Percentiles rank a stretch among this genome's conserved stretches.
phyloP scores from a whole-genome alignment of 441 rosid genomes.

The Omphalea diandra region DNA sequence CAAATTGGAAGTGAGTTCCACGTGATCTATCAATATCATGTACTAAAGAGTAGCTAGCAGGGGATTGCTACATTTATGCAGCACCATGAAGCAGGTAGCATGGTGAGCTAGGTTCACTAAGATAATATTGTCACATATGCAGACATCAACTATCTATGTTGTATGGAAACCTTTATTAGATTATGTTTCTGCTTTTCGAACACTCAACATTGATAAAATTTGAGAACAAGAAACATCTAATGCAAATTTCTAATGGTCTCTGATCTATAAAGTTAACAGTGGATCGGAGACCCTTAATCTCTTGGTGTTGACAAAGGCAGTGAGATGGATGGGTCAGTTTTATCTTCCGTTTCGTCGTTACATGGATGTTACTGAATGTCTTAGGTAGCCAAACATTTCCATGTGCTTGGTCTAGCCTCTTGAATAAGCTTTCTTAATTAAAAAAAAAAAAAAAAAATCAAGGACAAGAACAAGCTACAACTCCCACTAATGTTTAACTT shows the following conservation, averaged over 20 bases:
- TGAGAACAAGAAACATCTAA: no score
- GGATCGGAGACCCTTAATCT: not conserved
- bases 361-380: not conserved
- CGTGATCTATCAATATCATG: not conserved
- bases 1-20: slow-evolving; percentile 12
- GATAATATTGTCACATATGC: no score
- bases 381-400: not conserved
- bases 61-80: no score
- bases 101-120: no score
- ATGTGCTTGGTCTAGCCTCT: slow-evolving; percentile 21
- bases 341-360: not conserved
- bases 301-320: not conserved
- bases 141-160: no score
- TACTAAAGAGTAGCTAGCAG: no score
- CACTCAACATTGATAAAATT: no score
- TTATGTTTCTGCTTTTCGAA: no score
- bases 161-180: no score
- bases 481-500: slow-evolving; percentile 31
- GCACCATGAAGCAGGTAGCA: no score
- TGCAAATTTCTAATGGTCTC: no score
- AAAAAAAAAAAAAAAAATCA: no score
- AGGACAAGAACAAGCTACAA: slow-evolving; percentile 31
- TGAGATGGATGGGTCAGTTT: slow-evolving; percentile 7
- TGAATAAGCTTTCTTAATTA: not conserved
- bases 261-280: not conserved